Percentiles rank a stretch among this genome's conserved stretches.
Evolutionary conservation across 2,329 filamentous ascomycete species (phyloP).

Genomic region (Colletotrichum sp.): DNA sequence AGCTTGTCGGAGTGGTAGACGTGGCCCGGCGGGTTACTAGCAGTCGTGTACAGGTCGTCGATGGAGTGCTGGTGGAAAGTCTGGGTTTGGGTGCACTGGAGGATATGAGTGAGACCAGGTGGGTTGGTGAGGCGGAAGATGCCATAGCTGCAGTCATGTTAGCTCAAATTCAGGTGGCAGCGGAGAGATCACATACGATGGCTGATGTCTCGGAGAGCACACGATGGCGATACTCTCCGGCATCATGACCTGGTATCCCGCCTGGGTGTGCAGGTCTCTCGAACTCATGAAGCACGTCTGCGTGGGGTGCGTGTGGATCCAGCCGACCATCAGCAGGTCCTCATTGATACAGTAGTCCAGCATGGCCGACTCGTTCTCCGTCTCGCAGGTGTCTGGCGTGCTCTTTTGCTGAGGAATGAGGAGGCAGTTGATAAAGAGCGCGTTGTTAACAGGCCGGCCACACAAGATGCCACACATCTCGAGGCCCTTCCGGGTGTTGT

Average conservation of each 20-base stretch:
- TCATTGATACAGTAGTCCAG: slow-evolving; percentile 90
- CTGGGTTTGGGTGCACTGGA: slow-evolving; percentile 77
- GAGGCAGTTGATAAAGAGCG: slow-evolving; percentile 86
- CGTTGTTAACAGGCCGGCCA: slow-evolving; percentile 89
- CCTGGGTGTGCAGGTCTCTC: slow-evolving; percentile 90
- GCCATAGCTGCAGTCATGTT: slow-evolving; percentile 67
- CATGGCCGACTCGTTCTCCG: slow-evolving; percentile 81
- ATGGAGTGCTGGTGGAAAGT: slow-evolving; percentile 80
- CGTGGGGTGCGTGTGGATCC: slow-evolving; percentile 97
- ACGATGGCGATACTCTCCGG: slow-evolving; percentile 97
- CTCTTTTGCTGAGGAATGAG: slow-evolving; percentile 90
- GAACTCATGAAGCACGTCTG: slow-evolving; percentile 99
- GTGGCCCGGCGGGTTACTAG: slow-evolving; percentile 69
- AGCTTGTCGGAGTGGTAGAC: slow-evolving; percentile 72
- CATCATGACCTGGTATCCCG: slow-evolving; percentile 95
- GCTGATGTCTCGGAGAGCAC: slow-evolving; percentile 82
- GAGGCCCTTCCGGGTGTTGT: slow-evolving; percentile 81
- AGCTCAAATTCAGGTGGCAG: background rate
- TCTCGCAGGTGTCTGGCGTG: slow-evolving; percentile 94
- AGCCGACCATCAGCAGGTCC: slow-evolving; percentile 86
- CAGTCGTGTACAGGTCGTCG: slow-evolving; percentile 79
- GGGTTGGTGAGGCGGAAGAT: slow-evolving; percentile 94
- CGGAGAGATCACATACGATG: slow-evolving; percentile 62
- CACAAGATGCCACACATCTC: slow-evolving; percentile 97
- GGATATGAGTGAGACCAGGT: slow-evolving; percentile 84